Conservation (phyloP, 495 filamentous ascomycete genomes). For the Tuber melanosporum region DNA sequence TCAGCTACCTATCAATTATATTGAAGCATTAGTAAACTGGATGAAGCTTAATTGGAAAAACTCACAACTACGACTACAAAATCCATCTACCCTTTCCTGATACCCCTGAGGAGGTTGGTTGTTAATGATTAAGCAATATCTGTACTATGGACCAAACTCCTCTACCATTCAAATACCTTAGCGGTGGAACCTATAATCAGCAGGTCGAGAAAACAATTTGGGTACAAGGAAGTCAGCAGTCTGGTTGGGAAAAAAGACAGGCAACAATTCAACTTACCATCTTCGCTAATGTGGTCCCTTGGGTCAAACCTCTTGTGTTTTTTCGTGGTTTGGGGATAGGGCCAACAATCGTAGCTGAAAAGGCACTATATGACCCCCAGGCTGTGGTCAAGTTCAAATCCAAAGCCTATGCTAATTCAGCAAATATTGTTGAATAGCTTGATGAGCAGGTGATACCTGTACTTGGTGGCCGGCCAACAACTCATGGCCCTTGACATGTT, state of each 20-base stretch:
- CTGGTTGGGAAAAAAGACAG: conserved; percentile 16
- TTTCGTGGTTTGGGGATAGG: no score
- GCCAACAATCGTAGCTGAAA: no score
- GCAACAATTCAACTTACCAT: conserved; percentile 13
- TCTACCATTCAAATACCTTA: conserved; percentile 14
- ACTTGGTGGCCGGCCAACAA: no score
- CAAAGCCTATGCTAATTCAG: conserved; percentile 6
- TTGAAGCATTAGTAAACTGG: not conserved
- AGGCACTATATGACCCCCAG: not conserved
- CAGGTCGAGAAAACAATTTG: conserved; percentile 10
- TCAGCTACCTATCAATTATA: not conserved
- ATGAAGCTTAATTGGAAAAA: no score
- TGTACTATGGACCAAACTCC: conserved; percentile 13
- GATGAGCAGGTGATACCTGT: no score
- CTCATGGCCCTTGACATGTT: no score
- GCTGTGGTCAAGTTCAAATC: conserved; percentile 16
- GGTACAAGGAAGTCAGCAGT: not conserved
- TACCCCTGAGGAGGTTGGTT: not conserved
- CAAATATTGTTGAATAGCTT: not conserved
- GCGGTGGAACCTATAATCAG: conserved; percentile 11
- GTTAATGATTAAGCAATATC: conserved; percentile 3
- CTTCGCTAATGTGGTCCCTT: no score
- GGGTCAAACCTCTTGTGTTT: no score
- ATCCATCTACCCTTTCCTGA: not conserved
- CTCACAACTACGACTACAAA: not conserved